A percentile compares a stretch with the other conserved stretches of the same genome.
Evolutionary conservation across 306 rosid genomes (phyloP).

Genomic region (Fagus sylvatica): DNA sequence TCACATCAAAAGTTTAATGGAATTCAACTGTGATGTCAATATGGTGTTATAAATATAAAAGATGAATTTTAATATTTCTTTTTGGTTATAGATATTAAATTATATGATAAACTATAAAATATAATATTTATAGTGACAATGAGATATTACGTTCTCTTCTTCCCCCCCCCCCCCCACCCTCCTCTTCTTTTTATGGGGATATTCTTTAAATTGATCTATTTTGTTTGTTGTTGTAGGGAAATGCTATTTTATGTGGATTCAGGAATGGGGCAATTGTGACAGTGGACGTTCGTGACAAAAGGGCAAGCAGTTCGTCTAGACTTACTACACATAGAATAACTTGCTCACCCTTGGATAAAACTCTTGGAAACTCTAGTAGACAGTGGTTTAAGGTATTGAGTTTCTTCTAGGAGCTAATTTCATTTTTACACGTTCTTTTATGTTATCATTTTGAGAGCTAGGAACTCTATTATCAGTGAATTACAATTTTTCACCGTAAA

Average conservation of each 20-base stretch:
- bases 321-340: constrained; percentile 49
- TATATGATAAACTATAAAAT: too few relatives aligned
- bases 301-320: constrained; percentile 40
- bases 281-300: constrained; percentile 72
- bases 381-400: constrained; percentile 63
- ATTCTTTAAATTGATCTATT: constrained; percentile 21
- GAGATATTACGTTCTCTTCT: too few relatives aligned
- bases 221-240: constrained; percentile 57
- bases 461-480: not conserved
- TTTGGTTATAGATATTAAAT: too few relatives aligned
- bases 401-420: not conserved
- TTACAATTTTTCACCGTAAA: too few relatives aligned
- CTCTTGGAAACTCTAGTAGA: constrained; percentile 39
- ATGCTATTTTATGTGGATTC: constrained; percentile 80
- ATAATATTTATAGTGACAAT: too few relatives aligned
- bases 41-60: too few relatives aligned
- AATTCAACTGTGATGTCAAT: too few relatives aligned
- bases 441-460: not conserved
- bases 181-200: not conserved
- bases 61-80: too few relatives aligned
- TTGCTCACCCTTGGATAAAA: constrained; percentile 30
- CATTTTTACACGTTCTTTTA: not conserved
- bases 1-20: too few relatives aligned
- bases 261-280: constrained; percentile 87
- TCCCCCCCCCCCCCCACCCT: too few relatives aligned